phyloP scores from a whole-genome alignment of 805 yeast species.

The Clavispora santaluciae region DNA sequence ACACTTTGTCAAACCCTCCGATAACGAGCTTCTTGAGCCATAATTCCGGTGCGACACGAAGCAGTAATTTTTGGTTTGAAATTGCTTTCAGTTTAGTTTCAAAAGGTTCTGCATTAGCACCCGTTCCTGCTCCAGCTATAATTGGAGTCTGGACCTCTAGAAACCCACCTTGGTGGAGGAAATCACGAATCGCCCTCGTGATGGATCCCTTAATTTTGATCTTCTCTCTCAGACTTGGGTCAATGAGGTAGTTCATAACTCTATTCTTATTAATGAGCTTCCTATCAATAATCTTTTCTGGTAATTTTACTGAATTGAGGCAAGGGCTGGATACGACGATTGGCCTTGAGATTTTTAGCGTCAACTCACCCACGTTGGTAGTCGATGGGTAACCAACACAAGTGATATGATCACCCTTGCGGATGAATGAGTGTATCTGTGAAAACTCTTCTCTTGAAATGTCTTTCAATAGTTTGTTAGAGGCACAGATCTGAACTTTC shows the following conservation, averaged over 20 bases:
- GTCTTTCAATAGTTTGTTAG: slow-evolving; percentile 41
- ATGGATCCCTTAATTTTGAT: slow-evolving; percentile 52
- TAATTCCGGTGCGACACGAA: slow-evolving; percentile 91
- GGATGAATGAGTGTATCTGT: slow-evolving; percentile 36
- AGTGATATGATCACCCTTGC: slow-evolving; percentile 69
- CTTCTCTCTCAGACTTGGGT: slow-evolving; percentile 43
- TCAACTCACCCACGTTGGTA: slow-evolving; percentile 75
- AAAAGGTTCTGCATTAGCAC: slow-evolving; percentile 93
- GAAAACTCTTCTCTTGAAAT: slow-evolving; percentile 40
- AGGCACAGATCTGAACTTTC: slow-evolving; percentile 59
- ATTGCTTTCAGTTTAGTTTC: slow-evolving; percentile 43
- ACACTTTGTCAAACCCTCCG: slow-evolving; percentile 81
- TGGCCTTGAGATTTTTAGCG: slow-evolving; percentile 54
- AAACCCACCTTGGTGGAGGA: slow-evolving; percentile 51
- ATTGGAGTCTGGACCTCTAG: slow-evolving; percentile 89
- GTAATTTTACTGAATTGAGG: slow-evolving; percentile 41
- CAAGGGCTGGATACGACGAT: slow-evolving; percentile 61
- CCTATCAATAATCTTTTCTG: slow-evolving; percentile 54
- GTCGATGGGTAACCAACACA: slow-evolving; percentile 68
- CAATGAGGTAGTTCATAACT: slow-evolving; percentile 69
- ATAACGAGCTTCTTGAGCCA: slow-evolving; percentile 85
- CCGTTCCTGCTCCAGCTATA: slow-evolving; percentile 66
- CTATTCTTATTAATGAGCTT: slow-evolving; percentile 60
- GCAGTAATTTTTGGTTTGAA: slow-evolving; percentile 39
- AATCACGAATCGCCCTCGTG: slow-evolving; percentile 51